Percentiles rank a stretch among this genome's conserved stretches.
These are phyloP conservation scores for Clathrospora elynae DNA, from an alignment of 2,329 filamentous ascomycete genomes.

Conservation along the genomic window DNA sequence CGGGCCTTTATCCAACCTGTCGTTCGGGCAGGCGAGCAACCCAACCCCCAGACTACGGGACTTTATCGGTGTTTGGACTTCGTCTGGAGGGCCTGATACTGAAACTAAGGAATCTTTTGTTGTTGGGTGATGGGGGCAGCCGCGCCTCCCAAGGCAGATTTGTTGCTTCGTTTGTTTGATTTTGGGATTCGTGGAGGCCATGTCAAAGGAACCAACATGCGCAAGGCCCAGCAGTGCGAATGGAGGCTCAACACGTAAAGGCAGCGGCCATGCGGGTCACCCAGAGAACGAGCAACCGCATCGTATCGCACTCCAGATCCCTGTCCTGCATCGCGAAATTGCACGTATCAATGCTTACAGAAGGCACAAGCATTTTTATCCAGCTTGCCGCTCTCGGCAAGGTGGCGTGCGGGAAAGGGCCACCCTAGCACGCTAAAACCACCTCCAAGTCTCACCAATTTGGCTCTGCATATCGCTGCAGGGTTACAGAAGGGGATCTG, in stretches of 20 bases:
- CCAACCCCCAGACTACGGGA: conserved; percentile 16
- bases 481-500: conserved; percentile 20
- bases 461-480: conserved; percentile 37
- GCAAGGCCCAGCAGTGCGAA: conserved; percentile 27
- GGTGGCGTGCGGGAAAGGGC: conserved; percentile 27
- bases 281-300: conserved; percentile 19
- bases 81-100: conserved; percentile 13
- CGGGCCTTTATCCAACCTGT: conserved; percentile 23
- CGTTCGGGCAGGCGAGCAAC: conserved; percentile 21
- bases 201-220: conserved; percentile 22
- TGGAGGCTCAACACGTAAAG: conserved; percentile 38
- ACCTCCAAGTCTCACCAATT: conserved; percentile 40
- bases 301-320: conserved; percentile 25
- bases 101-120: conserved; percentile 15
- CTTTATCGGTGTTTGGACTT: conserved; percentile 14
- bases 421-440: conserved; percentile 35
- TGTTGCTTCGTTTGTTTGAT: conserved; percentile 11
- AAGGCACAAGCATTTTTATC: conserved; percentile 33
- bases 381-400: conserved; percentile 29
- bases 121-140: not conserved
- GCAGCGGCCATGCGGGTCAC: conserved; percentile 42
- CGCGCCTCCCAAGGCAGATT: conserved; percentile 24
- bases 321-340: conserved; percentile 24
- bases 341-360: conserved; percentile 39
- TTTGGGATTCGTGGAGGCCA: conserved; percentile 23